phyloP scores from a whole-genome alignment of 139 green algal genomes.

The Chlamydomonas schloesseri region DNA sequence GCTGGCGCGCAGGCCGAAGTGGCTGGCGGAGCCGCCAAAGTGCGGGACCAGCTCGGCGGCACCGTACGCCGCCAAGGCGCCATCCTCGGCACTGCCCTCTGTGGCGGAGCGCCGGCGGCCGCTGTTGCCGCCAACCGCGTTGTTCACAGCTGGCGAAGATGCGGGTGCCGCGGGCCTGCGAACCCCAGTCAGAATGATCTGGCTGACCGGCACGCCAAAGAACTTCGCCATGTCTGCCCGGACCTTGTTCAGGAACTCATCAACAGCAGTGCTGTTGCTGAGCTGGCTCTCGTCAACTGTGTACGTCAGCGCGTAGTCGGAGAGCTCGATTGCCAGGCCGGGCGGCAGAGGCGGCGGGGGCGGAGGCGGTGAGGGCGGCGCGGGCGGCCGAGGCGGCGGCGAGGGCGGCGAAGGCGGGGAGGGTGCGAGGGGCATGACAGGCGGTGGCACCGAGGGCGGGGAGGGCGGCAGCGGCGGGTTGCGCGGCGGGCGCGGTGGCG shows the following conservation, averaged over 20 bases:
- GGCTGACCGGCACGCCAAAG: constrained; percentile 12
- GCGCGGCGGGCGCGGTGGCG: too few relatives aligned
- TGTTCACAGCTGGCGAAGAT: not conserved
- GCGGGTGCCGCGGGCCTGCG: too few relatives aligned
- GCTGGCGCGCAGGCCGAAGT: too few relatives aligned
- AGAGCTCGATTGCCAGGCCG: not conserved
- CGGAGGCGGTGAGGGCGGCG: not conserved
- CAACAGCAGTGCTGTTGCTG: not conserved
- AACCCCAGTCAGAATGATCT: not conserved
- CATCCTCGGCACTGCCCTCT: too few relatives aligned
- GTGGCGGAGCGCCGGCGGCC: too few relatives aligned
- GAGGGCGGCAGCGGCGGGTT: not conserved
- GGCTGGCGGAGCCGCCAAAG: not conserved
- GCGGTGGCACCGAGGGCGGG: too few relatives aligned
- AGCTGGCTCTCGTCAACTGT: not conserved
- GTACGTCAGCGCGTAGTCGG: constrained; percentile 9
- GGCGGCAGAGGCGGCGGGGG: constrained; percentile 11
- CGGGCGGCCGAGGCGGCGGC: not conserved
- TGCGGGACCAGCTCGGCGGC: not conserved
- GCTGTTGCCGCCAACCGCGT: not conserved
- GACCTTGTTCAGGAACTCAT: constrained; percentile 7
- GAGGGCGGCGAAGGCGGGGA: not conserved
- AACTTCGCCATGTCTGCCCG: not conserved
- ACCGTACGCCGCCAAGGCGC: too few relatives aligned
- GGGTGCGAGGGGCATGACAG: too few relatives aligned